Evolutionary conservation across 257 asterid species (phyloP).

Genomic region (Plantago ovata): DNA sequence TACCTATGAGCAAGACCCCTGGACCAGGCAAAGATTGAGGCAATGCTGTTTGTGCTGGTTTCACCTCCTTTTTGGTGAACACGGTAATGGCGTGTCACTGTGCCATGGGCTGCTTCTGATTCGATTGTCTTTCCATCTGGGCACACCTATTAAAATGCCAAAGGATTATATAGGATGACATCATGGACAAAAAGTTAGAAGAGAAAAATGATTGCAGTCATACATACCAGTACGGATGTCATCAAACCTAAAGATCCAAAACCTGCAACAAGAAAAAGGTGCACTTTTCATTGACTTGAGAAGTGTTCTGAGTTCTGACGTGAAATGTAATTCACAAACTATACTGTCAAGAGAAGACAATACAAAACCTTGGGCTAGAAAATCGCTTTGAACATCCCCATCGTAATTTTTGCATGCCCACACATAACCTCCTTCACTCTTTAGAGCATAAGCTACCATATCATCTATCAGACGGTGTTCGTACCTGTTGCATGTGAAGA

Average conservation of each 20-base stretch:
- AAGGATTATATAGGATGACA: constrained; percentile 8
- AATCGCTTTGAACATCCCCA: constrained; percentile 98
- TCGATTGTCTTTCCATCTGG: constrained; percentile 98
- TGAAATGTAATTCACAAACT: background rate
- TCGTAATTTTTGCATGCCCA: constrained; percentile 99
- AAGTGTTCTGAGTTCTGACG: constrained; percentile 12
- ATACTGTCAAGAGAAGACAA: background rate
- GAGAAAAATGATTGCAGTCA: constrained; percentile 11
- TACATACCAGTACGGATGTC: constrained; percentile 87
- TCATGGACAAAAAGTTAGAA: constrained; percentile 1
- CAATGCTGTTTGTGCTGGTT: constrained; percentile 98
- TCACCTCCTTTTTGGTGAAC: constrained; percentile 97
- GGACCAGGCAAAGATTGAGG: constrained; percentile 98
- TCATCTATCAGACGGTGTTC: constrained; percentile 99
- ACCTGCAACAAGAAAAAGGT: constrained; percentile 48
- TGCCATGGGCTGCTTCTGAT: constrained; percentile 99
- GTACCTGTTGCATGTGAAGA: constrained; percentile 51
- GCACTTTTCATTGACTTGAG: constrained; percentile 8
- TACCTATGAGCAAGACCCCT: constrained; percentile 99
- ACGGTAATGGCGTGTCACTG: constrained; percentile 93
- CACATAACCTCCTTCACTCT: constrained; percentile 98
- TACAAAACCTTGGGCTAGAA: constrained; percentile 84
- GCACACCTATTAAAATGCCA: constrained; percentile 55
- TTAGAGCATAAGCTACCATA: constrained; percentile 97
- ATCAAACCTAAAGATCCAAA: constrained; percentile 98